Evolutionary conservation across 345 rosid genomes (phyloP), one percentile per base, ranked within the genome.

Genomic region (Rubroshorea leprosula): DNA sequence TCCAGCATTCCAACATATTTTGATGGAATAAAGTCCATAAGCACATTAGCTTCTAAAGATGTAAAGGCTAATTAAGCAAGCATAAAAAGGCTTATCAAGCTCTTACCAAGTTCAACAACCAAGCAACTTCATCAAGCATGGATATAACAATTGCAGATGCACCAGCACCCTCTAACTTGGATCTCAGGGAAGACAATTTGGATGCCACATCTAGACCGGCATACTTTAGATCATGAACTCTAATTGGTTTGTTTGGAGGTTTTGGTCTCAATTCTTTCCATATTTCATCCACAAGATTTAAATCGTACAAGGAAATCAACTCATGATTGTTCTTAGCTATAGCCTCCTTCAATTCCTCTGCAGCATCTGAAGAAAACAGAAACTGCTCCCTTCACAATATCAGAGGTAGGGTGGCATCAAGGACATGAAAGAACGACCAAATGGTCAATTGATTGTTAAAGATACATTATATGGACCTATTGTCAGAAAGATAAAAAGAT

Each of bases 81-180:
- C 35, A 47, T 16, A 12, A 35, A 11, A 49, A 52, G 13, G 21
- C 57, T 5, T 60, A 25, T 57, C 23, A 23, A 60, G 67, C 11
- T 14, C 51, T 59, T 86, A 92, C 98, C 96, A 86, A 66, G 82
- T 92, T 92, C 68, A 92, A 82, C 58, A 86, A 70, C 98, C 96
- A 92, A 48, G 98, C 93, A 65, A 89, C 78, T 74, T 92, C 98
- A 79, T 92, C 96, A 73, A 89, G 98, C 95, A 84, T 85, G 16
- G 96, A 92, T 61, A 89, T 77, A 54, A 84, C 83, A 25, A 86
- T 86, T 60, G 95, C 87, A 58, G 89, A 89, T 63, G 96, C 71
- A 48, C 87, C 90, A 0, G 85, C 81, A 53, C 69, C 90, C 62
- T 66, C 74, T 52, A 92, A 77, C 71, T 83, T 79, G 18, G 83